These are phyloP conservation scores for Botryotinia globosa DNA, from an alignment of 2,329 filamentous ascomycete genomes.

Conservation along the genomic window DNA sequence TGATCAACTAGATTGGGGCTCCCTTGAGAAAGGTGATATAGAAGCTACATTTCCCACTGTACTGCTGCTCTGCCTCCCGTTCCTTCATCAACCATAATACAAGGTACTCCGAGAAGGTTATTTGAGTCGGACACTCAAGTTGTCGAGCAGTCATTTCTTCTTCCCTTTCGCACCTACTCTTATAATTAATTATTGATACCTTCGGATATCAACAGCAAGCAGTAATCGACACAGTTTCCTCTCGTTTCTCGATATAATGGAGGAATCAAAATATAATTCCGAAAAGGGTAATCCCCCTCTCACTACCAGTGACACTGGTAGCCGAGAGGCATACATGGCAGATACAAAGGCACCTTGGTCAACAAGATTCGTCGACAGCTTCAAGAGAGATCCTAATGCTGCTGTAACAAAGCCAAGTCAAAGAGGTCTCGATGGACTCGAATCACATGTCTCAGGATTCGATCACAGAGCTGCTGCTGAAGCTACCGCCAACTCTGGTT, in stretches of 20 bases:
- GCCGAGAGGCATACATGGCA: not conserved
- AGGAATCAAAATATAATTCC: constrained; percentile 8
- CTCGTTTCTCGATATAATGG: not conserved
- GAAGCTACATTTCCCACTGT: not conserved
- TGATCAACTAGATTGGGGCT: constrained; percentile 8
- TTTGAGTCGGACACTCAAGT: constrained; percentile 2
- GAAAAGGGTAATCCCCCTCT: constrained; percentile 3
- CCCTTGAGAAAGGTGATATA: not conserved
- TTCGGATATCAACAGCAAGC: not conserved
- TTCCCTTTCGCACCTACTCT: not conserved
- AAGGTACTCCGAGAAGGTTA: not conserved
- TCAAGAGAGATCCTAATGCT: constrained; percentile 43
- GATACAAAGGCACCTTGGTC: constrained; percentile 26
- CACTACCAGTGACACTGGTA: not conserved
- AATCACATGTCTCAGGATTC: constrained; percentile 41
- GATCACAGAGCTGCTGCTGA: constrained; percentile 61
- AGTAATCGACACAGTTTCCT: not conserved
- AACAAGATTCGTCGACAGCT: constrained; percentile 33
- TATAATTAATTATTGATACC: constrained; percentile 1
- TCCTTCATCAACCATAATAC: not conserved
- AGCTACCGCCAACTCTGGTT: constrained; percentile 67
- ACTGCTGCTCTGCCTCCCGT: not conserved
- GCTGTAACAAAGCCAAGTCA: constrained; percentile 42
- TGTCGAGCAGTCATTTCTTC: not conserved
- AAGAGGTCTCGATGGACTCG: constrained; percentile 4